phyloP scores from a whole-genome alignment of 352 stramenopile genomes.

The Globisporangium mamillatum region DNA sequence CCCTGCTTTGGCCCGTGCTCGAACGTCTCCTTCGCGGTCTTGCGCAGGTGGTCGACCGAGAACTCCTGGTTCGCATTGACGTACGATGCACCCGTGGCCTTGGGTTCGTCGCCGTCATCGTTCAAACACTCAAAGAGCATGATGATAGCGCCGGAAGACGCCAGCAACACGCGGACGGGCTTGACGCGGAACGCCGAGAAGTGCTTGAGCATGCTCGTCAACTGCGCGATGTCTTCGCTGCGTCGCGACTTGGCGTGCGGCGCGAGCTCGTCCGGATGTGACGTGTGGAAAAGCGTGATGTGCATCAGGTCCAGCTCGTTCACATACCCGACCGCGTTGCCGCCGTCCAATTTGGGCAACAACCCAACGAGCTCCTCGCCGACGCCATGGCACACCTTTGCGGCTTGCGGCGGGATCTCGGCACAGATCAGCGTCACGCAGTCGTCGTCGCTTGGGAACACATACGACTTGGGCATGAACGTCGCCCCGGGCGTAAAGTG shows the following conservation, averaged over 20 bases:
- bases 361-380: conserved; percentile 43
- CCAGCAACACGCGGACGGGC: conserved; percentile 52
- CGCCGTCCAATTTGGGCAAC: conserved; percentile 32
- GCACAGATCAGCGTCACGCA: conserved; percentile 49
- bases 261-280: conserved; percentile 55
- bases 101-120: not conserved
- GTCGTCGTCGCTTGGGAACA: conserved; percentile 41
- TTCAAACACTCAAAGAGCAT: conserved; percentile 57
- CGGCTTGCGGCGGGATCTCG: conserved; percentile 34
- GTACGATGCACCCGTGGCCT: not conserved
- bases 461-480: conserved; percentile 49
- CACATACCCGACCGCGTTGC: conserved; percentile 43
- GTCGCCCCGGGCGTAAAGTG: conserved; percentile 31
- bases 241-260: conserved; percentile 35
- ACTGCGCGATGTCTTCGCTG: conserved; percentile 38
- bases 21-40: conserved; percentile 45
- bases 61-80: conserved; percentile 42
- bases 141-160: conserved; percentile 62
- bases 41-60: conserved; percentile 54
- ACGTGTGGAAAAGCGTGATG: conserved; percentile 80
- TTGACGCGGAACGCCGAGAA: conserved; percentile 45
- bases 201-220: conserved; percentile 33
- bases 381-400: conserved; percentile 33
- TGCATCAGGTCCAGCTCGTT: conserved; percentile 72
- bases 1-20: conserved; percentile 40